A percentile compares a stretch with the other conserved stretches of the same genome.
Evolutionary conservation across 2,329 filamentous ascomycete species (phyloP).

Genomic region (Pseudovirgaria hyperparasitica): DNA sequence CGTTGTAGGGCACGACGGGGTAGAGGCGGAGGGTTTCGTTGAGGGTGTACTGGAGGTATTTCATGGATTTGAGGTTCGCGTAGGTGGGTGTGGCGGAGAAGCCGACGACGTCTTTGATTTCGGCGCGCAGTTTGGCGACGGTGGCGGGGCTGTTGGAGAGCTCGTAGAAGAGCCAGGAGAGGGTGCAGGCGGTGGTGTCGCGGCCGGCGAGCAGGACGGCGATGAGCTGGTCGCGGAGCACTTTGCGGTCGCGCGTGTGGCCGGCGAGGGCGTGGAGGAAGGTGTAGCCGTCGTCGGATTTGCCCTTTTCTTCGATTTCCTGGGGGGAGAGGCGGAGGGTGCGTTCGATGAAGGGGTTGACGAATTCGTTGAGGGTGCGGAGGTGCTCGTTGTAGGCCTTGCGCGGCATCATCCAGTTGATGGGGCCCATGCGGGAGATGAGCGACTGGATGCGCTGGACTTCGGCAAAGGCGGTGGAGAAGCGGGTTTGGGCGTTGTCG

Average conservation of each 20-base stretch:
- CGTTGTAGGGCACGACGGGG: conserved; percentile 37
- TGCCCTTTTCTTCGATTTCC: conserved; percentile 62
- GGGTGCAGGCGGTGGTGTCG: conserved; percentile 73
- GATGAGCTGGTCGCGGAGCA: conserved; percentile 75
- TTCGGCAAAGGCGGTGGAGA: conserved; percentile 71
- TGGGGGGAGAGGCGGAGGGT: conserved; percentile 55
- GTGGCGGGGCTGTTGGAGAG: conserved; percentile 57
- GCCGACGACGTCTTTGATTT: conserved; percentile 60
- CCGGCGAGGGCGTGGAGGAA: conserved; percentile 76
- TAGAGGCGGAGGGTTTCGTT: conserved; percentile 35
- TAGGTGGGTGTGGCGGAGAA: conserved; percentile 51
- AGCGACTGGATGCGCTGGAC: conserved; percentile 64
- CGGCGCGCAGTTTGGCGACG: conserved; percentile 54
- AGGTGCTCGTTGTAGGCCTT: conserved; percentile 50
- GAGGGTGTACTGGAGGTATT: conserved; percentile 42
- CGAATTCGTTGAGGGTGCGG: conserved; percentile 59
- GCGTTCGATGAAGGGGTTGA: conserved; percentile 64
- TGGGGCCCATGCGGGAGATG: conserved; percentile 50
- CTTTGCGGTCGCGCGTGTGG: conserved; percentile 55
- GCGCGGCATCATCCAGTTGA: conserved; percentile 51
- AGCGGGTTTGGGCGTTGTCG: conserved; percentile 47
- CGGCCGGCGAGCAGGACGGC: conserved; percentile 72
- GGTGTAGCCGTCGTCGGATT: conserved; percentile 60
- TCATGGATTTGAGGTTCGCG: conserved; percentile 74
- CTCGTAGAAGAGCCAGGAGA: conserved; percentile 77